A percentile compares a stretch with the other conserved stretches of the same genome.
Conservation (phyloP, 2,329 filamentous ascomycete genomes). For the Coniella lustricola region DNA sequence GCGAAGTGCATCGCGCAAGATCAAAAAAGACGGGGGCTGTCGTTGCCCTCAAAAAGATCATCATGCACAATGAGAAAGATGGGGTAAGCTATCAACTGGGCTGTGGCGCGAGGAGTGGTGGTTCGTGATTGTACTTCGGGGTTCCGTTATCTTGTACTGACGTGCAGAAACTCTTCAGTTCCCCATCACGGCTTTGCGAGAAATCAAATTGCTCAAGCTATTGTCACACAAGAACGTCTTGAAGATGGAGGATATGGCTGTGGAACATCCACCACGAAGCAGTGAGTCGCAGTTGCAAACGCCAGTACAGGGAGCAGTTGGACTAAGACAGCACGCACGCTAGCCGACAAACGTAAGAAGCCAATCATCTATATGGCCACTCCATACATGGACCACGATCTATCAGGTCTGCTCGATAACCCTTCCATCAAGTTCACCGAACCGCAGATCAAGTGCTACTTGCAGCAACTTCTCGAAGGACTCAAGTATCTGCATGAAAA, state of each 20-base stretch:
- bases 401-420: slow-evolving; percentile 95
- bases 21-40: slow-evolving; percentile 67
- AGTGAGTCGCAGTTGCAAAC: slow-evolving; percentile 33
- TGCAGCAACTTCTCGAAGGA: slow-evolving; percentile 86
- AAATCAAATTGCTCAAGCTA: slow-evolving; percentile 95
- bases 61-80: slow-evolving; percentile 99
- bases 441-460: slow-evolving; percentile 95
- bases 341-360: slow-evolving; percentile 70
- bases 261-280: slow-evolving; percentile 64
- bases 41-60: slow-evolving; percentile 93
- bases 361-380: slow-evolving; percentile 98
- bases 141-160: too few species aligned
- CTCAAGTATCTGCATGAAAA: slow-evolving; percentile 84
- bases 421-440: slow-evolving; percentile 81
- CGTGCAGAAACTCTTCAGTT: too few species aligned
- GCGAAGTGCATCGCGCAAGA: slow-evolving; percentile 86
- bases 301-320: slow-evolving; percentile 5
- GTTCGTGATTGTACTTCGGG: too few species aligned
- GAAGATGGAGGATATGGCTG: slow-evolving; percentile 88
- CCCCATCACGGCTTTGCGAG: slow-evolving; percentile 93
- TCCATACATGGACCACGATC: slow-evolving; percentile 97
- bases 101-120: slow-evolving; percentile 6
- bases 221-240: slow-evolving; percentile 88
- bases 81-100: slow-evolving; percentile 49
- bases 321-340: slow-evolving; percentile 18